Evolutionary conservation across 176 grass and related monocot genomes (phyloP).

Genomic region (Rhynchospora breviuscula): DNA sequence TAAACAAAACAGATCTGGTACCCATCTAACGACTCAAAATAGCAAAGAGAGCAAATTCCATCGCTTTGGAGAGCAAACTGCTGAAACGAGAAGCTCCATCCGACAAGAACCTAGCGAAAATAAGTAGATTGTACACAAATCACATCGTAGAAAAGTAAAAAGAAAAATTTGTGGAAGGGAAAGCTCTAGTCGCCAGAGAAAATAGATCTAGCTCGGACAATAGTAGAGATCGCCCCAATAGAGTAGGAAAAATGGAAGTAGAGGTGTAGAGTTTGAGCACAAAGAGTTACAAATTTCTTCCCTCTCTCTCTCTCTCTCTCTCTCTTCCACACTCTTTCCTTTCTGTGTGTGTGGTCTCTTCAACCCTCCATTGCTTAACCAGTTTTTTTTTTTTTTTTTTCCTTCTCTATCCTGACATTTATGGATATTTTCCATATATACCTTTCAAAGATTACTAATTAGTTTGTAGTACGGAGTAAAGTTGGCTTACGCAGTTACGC

Average conservation of each 20-base stretch:
- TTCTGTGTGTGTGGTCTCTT: conserved; percentile 11
- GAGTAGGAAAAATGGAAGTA: not conserved
- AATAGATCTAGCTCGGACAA: not conserved
- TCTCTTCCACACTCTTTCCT: not conserved
- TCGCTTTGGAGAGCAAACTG: not conserved
- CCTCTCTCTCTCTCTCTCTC: conserved; percentile 15
- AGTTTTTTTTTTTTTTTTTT: not conserved
- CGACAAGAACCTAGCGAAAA: not conserved
- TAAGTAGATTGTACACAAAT: not conserved
- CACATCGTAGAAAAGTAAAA: not conserved
- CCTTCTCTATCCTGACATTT: conserved; percentile 25
- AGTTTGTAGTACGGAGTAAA: not conserved
- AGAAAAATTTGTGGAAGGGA: not conserved
- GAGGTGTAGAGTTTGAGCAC: not conserved
- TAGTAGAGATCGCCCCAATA: not conserved
- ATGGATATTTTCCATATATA: not conserved
- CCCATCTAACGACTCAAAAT: not conserved
- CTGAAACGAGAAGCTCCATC: not conserved
- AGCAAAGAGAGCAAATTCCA: not conserved
- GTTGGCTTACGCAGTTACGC: not conserved
- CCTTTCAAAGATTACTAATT: not conserved
- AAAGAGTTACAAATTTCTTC: not conserved
- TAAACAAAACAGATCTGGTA: conserved; percentile 17
- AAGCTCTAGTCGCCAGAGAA: not conserved
- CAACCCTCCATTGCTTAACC: conserved; percentile 22